Conservation (phyloP, 2,329 filamentous ascomycete species). For the Proliferodiscus dingleyae region DNA sequence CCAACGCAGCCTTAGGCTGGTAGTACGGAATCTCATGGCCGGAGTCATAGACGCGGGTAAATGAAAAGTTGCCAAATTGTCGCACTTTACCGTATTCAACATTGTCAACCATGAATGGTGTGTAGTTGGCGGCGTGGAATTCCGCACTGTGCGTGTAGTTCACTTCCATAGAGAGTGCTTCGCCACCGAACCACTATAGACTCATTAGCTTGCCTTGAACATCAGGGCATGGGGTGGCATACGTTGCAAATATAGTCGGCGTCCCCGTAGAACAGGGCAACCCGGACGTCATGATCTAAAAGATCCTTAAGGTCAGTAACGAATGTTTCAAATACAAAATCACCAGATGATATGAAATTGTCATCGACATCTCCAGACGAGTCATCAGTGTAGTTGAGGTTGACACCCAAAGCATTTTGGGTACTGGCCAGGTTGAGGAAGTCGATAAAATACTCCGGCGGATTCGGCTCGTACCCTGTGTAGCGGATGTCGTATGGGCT, state of each 20-base stretch:
- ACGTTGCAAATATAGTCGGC: constrained; percentile 54
- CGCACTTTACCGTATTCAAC: constrained; percentile 65
- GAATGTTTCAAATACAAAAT: constrained; percentile 57
- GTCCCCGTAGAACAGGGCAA: constrained; percentile 65
- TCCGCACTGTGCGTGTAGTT: constrained; percentile 37
- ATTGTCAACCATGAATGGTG: constrained; percentile 56
- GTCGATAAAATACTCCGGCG: constrained; percentile 3
- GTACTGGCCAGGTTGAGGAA: constrained; percentile 32
- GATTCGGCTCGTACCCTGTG: constrained; percentile 11
- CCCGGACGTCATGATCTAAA: constrained; percentile 55
- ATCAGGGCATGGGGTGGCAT: background rate
- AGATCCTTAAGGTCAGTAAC: constrained; percentile 54
- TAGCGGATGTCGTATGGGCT: constrained; percentile 35
- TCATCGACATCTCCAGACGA: constrained; percentile 37
- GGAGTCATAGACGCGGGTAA: constrained; percentile 58
- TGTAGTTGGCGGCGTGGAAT: constrained; percentile 64
- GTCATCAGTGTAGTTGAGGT: constrained; percentile 49
- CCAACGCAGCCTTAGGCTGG: background rate
- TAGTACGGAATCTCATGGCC: constrained; percentile 40
- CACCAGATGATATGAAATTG: constrained; percentile 44
- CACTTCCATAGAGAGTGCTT: constrained; percentile 49
- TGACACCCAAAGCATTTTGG: constrained; percentile 55
- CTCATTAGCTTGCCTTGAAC: background rate
- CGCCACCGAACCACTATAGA: constrained; percentile 41
- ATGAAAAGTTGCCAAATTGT: constrained; percentile 67